These are phyloP conservation scores for Sporothrix euskadiensis DNA, from an alignment of 2,329 filamentous ascomycete species.

Conservation along the genomic window DNA sequence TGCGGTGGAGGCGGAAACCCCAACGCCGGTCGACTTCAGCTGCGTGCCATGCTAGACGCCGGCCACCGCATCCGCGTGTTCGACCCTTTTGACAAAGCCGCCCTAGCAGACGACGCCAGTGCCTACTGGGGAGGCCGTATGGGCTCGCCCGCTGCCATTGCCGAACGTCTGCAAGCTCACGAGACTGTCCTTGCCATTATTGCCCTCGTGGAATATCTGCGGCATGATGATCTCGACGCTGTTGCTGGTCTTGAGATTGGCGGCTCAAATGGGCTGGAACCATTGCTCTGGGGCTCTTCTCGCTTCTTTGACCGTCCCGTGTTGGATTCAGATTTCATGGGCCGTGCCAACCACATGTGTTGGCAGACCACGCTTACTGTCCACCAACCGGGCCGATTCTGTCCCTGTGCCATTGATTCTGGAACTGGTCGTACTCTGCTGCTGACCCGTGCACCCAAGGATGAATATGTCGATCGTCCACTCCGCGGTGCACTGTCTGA, in stretches of 20 bases:
- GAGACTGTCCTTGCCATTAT: neutral
- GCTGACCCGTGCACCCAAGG: neutral
- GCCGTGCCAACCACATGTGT: conserved; percentile 54
- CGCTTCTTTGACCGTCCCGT: conserved; percentile 53
- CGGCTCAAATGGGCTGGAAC: conserved; percentile 63
- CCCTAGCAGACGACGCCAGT: neutral
- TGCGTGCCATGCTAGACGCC: neutral
- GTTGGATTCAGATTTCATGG: conserved; percentile 59
- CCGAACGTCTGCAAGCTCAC: neutral
- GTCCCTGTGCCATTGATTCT: neutral
- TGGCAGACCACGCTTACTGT: conserved; percentile 48
- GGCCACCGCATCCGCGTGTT: neutral
- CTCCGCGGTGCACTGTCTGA: neutral
- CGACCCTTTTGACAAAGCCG: neutral
- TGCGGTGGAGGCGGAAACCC: neutral
- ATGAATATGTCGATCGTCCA: neutral
- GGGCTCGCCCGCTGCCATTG: neutral
- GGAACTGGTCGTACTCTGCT: neutral
- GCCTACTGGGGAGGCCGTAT: neutral
- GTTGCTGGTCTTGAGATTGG: conserved; percentile 66
- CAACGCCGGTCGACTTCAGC: neutral
- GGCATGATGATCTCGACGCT: neutral
- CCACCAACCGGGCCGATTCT: conserved; percentile 3
- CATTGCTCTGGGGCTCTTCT: conserved; percentile 56
- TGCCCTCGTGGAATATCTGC: neutral